Conservation (phyloP, 2,329 filamentous ascomycete species). For the Xylariaceae sp. region DNA sequence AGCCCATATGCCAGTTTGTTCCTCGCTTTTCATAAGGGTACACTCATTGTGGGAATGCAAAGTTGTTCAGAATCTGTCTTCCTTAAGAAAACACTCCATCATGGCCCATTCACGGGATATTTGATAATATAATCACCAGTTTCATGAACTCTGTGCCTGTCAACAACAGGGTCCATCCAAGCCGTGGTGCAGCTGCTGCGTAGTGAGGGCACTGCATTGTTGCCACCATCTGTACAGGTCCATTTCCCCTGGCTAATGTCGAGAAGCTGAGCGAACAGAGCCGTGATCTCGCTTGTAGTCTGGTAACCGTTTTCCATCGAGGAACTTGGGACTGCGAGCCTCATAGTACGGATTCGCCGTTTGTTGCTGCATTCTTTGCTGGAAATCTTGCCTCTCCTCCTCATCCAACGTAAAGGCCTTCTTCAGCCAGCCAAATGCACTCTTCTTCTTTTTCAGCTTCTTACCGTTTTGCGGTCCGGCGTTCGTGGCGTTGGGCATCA, state of each 20-base stretch:
- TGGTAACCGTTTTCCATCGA: slow-evolving; percentile 48
- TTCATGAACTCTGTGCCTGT: too few relatives aligned
- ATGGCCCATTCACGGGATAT: too few relatives aligned
- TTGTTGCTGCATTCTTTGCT: slow-evolving; percentile 47
- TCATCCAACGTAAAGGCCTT: slow-evolving; percentile 63
- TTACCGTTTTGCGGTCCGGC: slow-evolving; percentile 37
- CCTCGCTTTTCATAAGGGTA: not conserved
- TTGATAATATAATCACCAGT: too few relatives aligned
- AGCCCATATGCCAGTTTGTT: slow-evolving; percentile 2
- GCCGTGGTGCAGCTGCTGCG: not conserved
- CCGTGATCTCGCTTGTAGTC: slow-evolving; percentile 18
- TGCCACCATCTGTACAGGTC: too few relatives aligned
- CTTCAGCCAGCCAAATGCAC: slow-evolving; percentile 63
- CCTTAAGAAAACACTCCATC: not conserved
- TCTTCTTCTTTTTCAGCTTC: slow-evolving; percentile 56
- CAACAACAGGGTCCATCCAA: too few relatives aligned
- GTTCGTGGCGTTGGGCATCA: slow-evolving; percentile 49
- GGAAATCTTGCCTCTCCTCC: slow-evolving; percentile 56
- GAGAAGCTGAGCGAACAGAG: slow-evolving; percentile 12
- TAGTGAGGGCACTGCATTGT: too few relatives aligned
- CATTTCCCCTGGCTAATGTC: slow-evolving; percentile 4
- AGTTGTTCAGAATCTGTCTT: not conserved
- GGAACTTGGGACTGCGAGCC: slow-evolving; percentile 45
- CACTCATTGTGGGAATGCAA: not conserved
- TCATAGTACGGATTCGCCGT: slow-evolving; percentile 46